Conservation (phyloP, 495 filamentous ascomycete species). For the Penicillium cataractarum region DNA sequence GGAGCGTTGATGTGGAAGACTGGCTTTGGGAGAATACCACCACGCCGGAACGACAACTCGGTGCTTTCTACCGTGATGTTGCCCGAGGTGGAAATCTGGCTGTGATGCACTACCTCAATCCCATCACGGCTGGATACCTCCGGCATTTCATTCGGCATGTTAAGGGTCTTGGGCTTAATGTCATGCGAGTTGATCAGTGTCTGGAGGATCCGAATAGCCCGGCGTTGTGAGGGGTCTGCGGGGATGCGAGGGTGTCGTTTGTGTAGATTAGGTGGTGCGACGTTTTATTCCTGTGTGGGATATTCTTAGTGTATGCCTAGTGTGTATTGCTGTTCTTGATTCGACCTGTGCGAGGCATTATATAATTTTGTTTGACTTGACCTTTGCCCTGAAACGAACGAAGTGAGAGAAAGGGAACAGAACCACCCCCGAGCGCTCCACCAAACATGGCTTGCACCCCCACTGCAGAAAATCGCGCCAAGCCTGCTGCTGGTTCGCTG, state of each 20-base stretch:
- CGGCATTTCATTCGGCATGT: conserved; percentile 70
- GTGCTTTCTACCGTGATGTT: conserved; percentile 72
- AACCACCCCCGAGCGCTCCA: no score
- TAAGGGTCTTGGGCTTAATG: conserved; percentile 63
- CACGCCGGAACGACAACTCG: conserved; percentile 75
- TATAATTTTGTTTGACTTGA: background rate
- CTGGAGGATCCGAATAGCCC: conserved; percentile 71
- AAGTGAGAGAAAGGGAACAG: no score
- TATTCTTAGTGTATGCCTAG: conserved; percentile 14
- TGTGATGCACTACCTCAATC: conserved; percentile 77
- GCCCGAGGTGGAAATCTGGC: conserved; percentile 69
- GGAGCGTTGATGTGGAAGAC: conserved; percentile 79
- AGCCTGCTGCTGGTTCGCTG: no score
- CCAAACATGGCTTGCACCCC: no score
- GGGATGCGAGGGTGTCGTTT: background rate
- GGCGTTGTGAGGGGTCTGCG: conserved; percentile 39
- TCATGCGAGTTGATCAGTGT: conserved; percentile 83
- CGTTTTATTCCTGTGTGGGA: background rate
- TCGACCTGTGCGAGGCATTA: background rate
- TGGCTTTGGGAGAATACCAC: conserved; percentile 69
- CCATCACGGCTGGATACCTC: conserved; percentile 68
- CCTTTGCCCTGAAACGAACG: background rate
- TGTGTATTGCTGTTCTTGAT: background rate
- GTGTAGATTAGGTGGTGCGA: background rate
- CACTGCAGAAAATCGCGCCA: no score